Evolutionary conservation across 2,329 filamentous ascomycete genomes (phyloP).

Genomic region (Penicillium sp.): DNA sequence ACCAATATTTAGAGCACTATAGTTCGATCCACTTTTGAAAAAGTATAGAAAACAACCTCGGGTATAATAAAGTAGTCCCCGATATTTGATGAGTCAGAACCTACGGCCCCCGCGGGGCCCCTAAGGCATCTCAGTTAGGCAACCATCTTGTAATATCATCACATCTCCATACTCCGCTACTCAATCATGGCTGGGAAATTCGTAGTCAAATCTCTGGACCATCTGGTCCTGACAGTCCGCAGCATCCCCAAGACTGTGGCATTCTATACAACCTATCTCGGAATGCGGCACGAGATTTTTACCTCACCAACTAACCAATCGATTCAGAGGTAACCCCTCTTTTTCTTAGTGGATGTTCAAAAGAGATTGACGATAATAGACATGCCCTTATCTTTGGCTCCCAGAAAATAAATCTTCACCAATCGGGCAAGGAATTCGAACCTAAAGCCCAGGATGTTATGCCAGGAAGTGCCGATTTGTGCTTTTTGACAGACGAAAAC

Average conservation of each 20-base stretch:
- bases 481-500: constrained; percentile 57
- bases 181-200: constrained; percentile 20
- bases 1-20: neutral
- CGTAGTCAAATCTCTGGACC: constrained; percentile 54
- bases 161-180: neutral
- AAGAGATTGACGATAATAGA: constrained; percentile 33
- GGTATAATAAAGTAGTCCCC: neutral
- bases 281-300: constrained; percentile 59
- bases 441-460: constrained; percentile 57
- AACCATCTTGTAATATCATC: neutral
- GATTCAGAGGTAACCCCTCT: constrained; percentile 22
- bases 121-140: neutral
- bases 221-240: constrained; percentile 60
- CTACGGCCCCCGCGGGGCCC: neutral
- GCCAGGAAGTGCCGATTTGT: constrained; percentile 60
- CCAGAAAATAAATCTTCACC: constrained; percentile 64
- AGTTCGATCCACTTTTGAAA: neutral
- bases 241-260: constrained; percentile 51
- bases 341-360: neutral
- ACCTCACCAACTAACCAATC: constrained; percentile 40
- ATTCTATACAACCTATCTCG: constrained; percentile 58
- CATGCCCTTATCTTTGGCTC: constrained; percentile 58
- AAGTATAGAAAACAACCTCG: neutral
- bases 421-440: constrained; percentile 59
- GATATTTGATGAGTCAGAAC: neutral